Evolutionary conservation across 768 basidiomycete genomes (phyloP).

Genomic region (Suillus placidus): DNA sequence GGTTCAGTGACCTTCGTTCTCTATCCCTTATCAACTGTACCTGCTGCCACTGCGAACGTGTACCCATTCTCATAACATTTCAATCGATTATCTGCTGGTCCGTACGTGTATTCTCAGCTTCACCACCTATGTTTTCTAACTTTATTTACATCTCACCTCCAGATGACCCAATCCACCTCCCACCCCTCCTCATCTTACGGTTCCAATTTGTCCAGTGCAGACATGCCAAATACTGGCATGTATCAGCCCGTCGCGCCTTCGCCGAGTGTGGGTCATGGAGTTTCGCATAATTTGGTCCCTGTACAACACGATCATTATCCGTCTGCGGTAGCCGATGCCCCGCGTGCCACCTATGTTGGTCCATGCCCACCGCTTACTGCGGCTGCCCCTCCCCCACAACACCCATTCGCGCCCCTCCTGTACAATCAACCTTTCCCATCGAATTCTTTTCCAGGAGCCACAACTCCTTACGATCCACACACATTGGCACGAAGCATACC

Average conservation of each 20-base stretch:
- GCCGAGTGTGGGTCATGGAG: no score
- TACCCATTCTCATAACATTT: neutral
- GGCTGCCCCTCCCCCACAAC: neutral
- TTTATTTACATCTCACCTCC: neutral
- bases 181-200: neutral
- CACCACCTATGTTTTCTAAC: neutral
- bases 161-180: neutral
- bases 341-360: neutral
- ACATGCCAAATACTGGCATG: neutral
- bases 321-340: no score
- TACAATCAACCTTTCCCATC: no score
- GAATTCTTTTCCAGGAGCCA: no score
- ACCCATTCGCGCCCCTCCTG: neutral
- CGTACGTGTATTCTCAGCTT: neutral
- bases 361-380: neutral
- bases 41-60: neutral
- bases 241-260: neutral
- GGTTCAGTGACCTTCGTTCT: neutral
- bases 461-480: no score
- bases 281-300: neutral
- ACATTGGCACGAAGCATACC: no score
- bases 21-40: neutral
- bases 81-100: neutral
- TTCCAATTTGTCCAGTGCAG: neutral
- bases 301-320: neutral